Conservation (phyloP, 2,329 filamentous ascomycete genomes). For the Colletotrichum liriopes region DNA sequence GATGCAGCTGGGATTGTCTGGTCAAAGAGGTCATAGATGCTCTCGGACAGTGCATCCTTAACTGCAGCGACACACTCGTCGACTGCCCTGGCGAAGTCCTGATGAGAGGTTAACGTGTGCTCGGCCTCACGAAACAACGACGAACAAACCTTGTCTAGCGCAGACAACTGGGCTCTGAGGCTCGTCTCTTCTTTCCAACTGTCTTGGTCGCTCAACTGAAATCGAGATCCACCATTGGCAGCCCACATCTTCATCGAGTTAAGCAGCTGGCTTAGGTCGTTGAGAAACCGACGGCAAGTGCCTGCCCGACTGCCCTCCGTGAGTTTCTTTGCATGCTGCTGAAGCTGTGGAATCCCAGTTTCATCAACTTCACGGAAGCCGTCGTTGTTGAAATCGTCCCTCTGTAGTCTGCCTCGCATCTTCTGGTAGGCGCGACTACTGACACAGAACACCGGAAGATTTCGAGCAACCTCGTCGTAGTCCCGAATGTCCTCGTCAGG, state of each 20-base stretch:
- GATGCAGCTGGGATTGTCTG: conserved; percentile 43
- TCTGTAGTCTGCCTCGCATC: conserved; percentile 67
- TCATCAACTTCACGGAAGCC: conserved; percentile 69
- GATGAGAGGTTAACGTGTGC: not conserved
- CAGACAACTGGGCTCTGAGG: conserved; percentile 39
- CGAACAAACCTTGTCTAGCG: conserved; percentile 37
- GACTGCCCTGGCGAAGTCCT: conserved; percentile 44
- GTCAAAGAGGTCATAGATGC: conserved; percentile 46
- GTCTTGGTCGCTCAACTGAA: conserved; percentile 41
- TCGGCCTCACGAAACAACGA: too few species aligned
- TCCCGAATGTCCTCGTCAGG: conserved; percentile 63
- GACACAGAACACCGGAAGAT: conserved; percentile 76
- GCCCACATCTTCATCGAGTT: conserved; percentile 48
- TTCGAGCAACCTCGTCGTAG: conserved; percentile 70
- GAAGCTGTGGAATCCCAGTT: conserved; percentile 73
- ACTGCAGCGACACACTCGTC: conserved; percentile 42
- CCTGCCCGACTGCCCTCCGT: conserved; percentile 42
- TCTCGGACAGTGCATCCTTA: conserved; percentile 42
- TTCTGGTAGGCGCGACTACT: conserved; percentile 76
- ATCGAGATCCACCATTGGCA: conserved; percentile 44
- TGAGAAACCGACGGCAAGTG: conserved; percentile 45
- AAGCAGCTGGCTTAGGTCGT: conserved; percentile 46
- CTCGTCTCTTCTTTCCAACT: conserved; percentile 40
- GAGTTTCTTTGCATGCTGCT: conserved; percentile 59
- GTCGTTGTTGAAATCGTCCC: conserved; percentile 63